Base-by-base conservation (phyloP, 805 yeast species). In the Candida gorgasii region DNA sequence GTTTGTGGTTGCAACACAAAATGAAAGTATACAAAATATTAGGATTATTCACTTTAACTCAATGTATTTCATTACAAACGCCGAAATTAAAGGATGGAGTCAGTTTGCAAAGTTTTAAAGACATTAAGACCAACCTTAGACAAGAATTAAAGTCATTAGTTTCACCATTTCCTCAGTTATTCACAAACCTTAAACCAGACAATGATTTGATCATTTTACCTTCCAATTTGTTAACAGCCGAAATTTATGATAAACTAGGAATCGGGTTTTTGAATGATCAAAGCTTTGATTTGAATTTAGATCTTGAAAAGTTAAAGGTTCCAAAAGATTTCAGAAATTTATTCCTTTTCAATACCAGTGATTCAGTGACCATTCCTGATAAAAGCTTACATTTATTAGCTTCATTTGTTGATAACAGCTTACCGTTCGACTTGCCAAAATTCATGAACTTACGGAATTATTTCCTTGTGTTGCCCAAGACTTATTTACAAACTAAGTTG, bases 361-460 rank as follows among this genome's bases (percentile, higher is more conserved):
- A 27, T 11, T 14, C 42, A 42, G n/a, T 39, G 13, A 14, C 31
- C 8, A 16, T 40, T 20, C 46, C 48, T 1, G 39, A 36, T 9
- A 22, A 30, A 26, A 34, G 24, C 14, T 15, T 34, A 14, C 27
- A 35, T 33, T 52, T 54, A 7, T 52, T 61, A 39, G 50, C 61
- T 4, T 43, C 50, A 2, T 59, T 65, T 46, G 31, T 70, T 12
- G 54, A 53, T 16, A 50, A 52, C 6, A 52, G 65, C 2, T 58
- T 67, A 4, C 78, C 79, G 0, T 74, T 76, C 44, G 49, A 54
- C 15, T 48, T 73, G 11, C 72, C 73, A 13, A 52, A 53, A 15
- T 56, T 54, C 40, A 60, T 65, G 40, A 52, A 59, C 15, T 51
- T 75, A 35, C 50, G 57, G 3, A 74, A 73, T 46, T 67, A 63